These are phyloP conservation scores for Tetracladium marchalianum DNA, from an alignment of 495 filamentous ascomycete genomes.

Conservation along the genomic window DNA sequence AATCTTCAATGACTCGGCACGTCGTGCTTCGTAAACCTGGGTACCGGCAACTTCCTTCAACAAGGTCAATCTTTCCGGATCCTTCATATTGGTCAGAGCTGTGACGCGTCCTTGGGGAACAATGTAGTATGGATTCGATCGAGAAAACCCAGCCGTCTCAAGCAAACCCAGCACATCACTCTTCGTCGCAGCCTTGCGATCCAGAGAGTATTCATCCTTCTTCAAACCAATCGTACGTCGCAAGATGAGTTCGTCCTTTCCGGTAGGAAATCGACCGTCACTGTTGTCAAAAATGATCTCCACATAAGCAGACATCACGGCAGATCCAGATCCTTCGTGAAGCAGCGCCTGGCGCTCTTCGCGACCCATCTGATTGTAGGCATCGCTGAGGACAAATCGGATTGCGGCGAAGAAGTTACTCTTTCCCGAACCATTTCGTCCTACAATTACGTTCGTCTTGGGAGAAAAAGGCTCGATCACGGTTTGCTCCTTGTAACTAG, in stretches of 20 bases:
- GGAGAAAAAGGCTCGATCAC: slow-evolving; percentile 97
- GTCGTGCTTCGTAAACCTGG: slow-evolving; percentile 87
- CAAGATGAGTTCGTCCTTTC: slow-evolving; percentile 79
- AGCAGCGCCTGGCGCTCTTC: slow-evolving; percentile 93
- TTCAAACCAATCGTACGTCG: slow-evolving; percentile 92
- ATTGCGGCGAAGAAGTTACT: slow-evolving; percentile 99
- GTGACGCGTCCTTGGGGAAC: slow-evolving; percentile 96
- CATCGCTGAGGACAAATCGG: slow-evolving; percentile 96
- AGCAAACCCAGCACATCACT: slow-evolving; percentile 91
- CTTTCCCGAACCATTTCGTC: slow-evolving; percentile 97
- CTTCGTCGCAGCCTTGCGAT: slow-evolving; percentile 92
- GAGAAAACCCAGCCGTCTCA: slow-evolving; percentile 92
- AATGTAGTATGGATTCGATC: slow-evolving; percentile 98
- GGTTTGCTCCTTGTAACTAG: slow-evolving; percentile 97
- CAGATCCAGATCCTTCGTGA: slow-evolving; percentile 93
- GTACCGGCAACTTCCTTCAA: slow-evolving; percentile 97
- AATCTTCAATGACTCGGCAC: slow-evolving; percentile 86
- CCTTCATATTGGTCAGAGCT: slow-evolving; percentile 96
- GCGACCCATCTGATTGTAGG: slow-evolving; percentile 89
- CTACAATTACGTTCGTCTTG: slow-evolving; percentile 97
- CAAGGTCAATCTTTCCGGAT: slow-evolving; percentile 75
- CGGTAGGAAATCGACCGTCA: slow-evolving; percentile 92
- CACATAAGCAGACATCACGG: slow-evolving; percentile 98
- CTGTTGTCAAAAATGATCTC: slow-evolving; percentile 98
- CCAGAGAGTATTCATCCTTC: slow-evolving; percentile 96